Conservation (phyloP, 164 flowering plant genomes). For the Cinnamomum micranthum region DNA sequence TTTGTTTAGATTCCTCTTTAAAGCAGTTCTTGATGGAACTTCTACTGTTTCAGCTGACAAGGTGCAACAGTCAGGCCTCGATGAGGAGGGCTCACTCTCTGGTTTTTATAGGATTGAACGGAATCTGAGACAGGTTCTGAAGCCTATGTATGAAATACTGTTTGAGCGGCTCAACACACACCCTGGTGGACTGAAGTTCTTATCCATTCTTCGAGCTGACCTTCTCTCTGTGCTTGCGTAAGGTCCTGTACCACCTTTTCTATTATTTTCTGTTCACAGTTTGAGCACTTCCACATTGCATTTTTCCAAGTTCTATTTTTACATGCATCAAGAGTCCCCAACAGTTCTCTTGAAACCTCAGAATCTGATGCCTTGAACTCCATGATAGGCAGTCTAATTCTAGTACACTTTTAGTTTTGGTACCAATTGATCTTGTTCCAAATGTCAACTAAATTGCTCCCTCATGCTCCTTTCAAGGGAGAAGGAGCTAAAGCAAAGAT, state of each 20-base stretch:
- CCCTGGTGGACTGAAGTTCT: slow-evolving; percentile 80
- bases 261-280: background rate
- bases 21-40: background rate
- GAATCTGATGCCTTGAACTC: background rate
- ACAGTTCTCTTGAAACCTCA: background rate
- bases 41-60: slow-evolving; percentile 37
- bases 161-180: slow-evolving; percentile 83
- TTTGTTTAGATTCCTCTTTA: background rate
- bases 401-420: background rate
- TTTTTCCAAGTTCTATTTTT: background rate
- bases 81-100: slow-evolving; percentile 50
- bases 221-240: slow-evolving; percentile 69
- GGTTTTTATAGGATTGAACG: slow-evolving; percentile 74
- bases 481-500: background rate
- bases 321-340: background rate
- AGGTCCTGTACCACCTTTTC: background rate
- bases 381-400: slow-evolving; percentile 1
- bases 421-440: background rate
- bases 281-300: background rate
- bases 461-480: background rate
- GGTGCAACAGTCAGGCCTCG: slow-evolving; percentile 26
- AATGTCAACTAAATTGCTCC: background rate
- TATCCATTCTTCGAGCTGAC: slow-evolving; percentile 74
- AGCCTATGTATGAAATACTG: slow-evolving; percentile 75
- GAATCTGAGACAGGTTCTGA: slow-evolving; percentile 73